Evolutionary conservation across 1,139 yeast species (phyloP), one percentile per base, ranked within the genome.

Genomic region (Suhomyces chickasaworum): DNA sequence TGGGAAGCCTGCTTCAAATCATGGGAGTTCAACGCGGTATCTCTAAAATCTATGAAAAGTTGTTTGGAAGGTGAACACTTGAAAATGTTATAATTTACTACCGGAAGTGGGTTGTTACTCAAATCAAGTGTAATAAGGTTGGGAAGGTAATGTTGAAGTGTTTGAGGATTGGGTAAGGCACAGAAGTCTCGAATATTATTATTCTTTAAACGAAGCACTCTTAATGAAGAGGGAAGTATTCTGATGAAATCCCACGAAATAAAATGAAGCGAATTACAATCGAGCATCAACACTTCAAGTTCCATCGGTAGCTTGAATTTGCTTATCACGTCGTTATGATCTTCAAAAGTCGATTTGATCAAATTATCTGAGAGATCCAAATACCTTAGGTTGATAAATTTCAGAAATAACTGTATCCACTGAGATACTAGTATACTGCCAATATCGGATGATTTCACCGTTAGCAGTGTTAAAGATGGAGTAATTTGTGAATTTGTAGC

Each of bases 371-470:
- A 53, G 22, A 73, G 54, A 44, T 69, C 61, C 29, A 73, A 57
- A 10, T 37, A 45, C 15, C 50, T 42, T 13, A 69, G 45, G 38
- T 59, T 59, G 4, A 47, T 46, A 40, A 71, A 69, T 21, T 61
- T 54, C 10, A 49, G 46, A 33, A 73, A 62, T 8, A 72, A 53
- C 40, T 59, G 60, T 23, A 68, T 59, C 78, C 78, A 73, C 35
- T 62, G 65, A 4, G 58, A 48, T 3, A 63, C 63, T 48, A 58
- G 71, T 42, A 66, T 60, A 25, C 61, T 60, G 1, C 78, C 78
- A 3, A 73, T 65, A 44, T 72, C 73, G n/a, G 75, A 66, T 12
- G 67, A 59, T 21, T 53, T 52, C 21, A 73, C 62, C 18, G 69
- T 57, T 2, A 73, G 31, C 15, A 49, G 39, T 4, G 49, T 50